Base-by-base conservation (phyloP, 2,329 filamentous ascomycete genomes). In the Akanthomyces uredinophilus region DNA sequence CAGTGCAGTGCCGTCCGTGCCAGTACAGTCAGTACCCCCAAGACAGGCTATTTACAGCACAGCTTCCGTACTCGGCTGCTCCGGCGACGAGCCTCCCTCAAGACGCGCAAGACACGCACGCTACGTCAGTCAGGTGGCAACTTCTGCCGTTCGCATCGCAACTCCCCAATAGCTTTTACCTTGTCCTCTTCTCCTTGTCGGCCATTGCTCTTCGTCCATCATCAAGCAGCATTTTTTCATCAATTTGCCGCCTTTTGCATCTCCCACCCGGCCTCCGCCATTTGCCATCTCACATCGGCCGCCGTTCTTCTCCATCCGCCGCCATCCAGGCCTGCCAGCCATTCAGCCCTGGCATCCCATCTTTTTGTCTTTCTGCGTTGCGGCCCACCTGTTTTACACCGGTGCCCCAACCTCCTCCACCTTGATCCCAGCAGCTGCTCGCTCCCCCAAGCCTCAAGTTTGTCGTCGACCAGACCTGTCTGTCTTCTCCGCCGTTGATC, bases 81-180 rank as follows among this genome's bases (percentile, higher is more conserved):
- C 49, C 54, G 32, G 52, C 52, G 52, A 55, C 51, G 20, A 35
- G 32, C 50, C 32, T 22, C 53, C 39, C 37, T 37, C 14, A 44
- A 44, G 35, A 59, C 39, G 35, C 29, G 37, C 44, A 35, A 35
- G 32, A 35, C 32, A 35, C 32, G 32, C 32, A 35, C 7, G 51
- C 32, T 43, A 61, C 59, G 51, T 61, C 51, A 55, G 59, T 61
- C 59, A 54, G 51, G 59, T 61, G 59, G 59, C 59, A 61, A 61
- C 59, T 61, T 44, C 49, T 61, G 29, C 58, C 43, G 50, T 47
- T 61, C 51, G 51, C 59, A 61, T 61, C 59, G 59, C 59, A 35
- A 61, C 51, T 61, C 41, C 51, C 49, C 37, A 53, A 29, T 35
- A n/a, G 27, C 57, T 32, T 35, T 41, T 16, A 43, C 27, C 39